Evolutionary conservation across 306 rosid genomes (phyloP).

Genomic region (Sicyos baderoa): DNA sequence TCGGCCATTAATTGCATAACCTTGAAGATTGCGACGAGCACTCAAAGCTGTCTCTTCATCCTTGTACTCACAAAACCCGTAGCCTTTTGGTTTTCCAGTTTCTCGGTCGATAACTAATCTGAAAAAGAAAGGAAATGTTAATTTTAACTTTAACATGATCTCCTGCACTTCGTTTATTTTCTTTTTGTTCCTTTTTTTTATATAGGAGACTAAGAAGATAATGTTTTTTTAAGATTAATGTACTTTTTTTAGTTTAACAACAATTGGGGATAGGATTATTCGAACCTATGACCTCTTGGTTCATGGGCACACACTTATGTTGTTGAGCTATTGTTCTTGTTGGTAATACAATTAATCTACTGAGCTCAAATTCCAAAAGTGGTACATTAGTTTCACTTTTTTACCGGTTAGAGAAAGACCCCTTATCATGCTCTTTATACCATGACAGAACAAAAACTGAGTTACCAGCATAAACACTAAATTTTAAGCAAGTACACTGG

Average conservation of each 20-base stretch:
- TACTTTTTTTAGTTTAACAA: too few relatives aligned
- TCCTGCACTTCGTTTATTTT: not conserved
- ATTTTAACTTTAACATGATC: slow-evolving; percentile 12
- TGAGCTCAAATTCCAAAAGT: not conserved
- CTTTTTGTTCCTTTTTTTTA: not conserved
- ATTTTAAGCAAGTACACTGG: not conserved
- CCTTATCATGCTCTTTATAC: not conserved
- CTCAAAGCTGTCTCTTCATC: slow-evolving; percentile 99
- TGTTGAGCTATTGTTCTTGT: too few relatives aligned
- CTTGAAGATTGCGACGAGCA: slow-evolving; percentile 97
- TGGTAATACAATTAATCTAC: not conserved
- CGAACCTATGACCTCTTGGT: too few relatives aligned
- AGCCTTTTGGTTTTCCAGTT: slow-evolving; percentile 98
- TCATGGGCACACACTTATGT: too few relatives aligned
- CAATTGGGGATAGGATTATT: not conserved
- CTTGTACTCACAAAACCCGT: slow-evolving; percentile 97
- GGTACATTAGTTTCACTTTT: not conserved
- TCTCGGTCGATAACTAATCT: slow-evolving; percentile 93
- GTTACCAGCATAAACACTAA: not conserved
- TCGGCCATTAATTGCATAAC: slow-evolving; percentile 91
- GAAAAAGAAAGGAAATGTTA: slow-evolving; percentile 14
- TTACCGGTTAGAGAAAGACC: not conserved
- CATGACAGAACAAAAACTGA: slow-evolving; percentile 3
- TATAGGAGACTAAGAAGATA: not conserved
- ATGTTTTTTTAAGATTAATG: too few relatives aligned